These are phyloP conservation scores for Crithidia acanthocephali DNA, from an alignment of 208 protist species.

Conservation along the genomic window DNA sequence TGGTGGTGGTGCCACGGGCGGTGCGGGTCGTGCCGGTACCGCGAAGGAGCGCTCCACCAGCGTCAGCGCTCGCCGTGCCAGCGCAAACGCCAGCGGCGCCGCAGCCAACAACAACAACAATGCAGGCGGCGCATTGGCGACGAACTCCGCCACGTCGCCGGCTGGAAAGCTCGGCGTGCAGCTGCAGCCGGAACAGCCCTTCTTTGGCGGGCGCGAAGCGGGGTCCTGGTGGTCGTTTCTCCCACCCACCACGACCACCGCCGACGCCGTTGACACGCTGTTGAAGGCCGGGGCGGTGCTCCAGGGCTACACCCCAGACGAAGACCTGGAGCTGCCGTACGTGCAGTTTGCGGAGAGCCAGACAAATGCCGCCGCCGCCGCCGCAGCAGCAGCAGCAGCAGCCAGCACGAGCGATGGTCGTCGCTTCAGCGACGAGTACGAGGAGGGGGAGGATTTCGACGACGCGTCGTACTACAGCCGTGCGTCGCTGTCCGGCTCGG, in stretches of 20 bases:
- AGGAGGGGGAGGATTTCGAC: not conserved
- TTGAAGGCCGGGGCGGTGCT: conserved; percentile 47
- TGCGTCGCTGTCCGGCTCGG: conserved; percentile 5
- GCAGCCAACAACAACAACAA: no score
- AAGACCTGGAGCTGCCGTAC: conserved; percentile 52
- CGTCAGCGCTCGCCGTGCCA: conserved; percentile 4
- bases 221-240: conserved; percentile 59
- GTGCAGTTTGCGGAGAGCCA: conserved; percentile 45
- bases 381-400: not conserved
- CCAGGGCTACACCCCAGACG: conserved; percentile 54
- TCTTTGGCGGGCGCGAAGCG: conserved; percentile 44
- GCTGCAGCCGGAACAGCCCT: conserved; percentile 2
- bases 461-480: conserved; percentile 7
- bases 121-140: no score
- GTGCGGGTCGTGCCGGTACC: not conserved
- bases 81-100: not conserved
- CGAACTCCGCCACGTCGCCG: not conserved
- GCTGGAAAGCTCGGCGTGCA: not conserved
- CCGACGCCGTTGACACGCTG: conserved; percentile 55
- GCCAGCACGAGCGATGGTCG: not conserved
- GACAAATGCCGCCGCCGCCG: not conserved
- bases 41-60: conserved; percentile 3
- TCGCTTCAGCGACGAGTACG: not conserved
- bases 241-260: conserved; percentile 32
- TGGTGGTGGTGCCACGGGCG: conserved; percentile 2